Conservation (phyloP, 1,284 basidiomycete species). For the Stereum hirsutum region DNA sequence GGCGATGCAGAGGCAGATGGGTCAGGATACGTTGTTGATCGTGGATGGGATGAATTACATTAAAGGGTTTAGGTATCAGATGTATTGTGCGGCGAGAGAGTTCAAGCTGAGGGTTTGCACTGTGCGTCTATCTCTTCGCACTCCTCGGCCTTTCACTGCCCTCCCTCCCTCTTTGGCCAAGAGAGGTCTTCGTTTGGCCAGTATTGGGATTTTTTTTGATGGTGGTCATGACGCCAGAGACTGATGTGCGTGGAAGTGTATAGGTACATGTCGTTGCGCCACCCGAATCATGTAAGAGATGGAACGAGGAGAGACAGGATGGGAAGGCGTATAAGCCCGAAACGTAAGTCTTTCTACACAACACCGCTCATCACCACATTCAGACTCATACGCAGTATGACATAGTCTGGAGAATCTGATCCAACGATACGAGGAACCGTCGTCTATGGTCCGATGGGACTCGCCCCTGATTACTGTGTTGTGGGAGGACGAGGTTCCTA, state of each 20-base stretch:
- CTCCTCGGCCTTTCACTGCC: neutral
- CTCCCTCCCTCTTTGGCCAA: too few species aligned
- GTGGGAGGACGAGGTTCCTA: slow-evolving; percentile 68
- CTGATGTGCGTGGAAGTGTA: slow-evolving; percentile 14
- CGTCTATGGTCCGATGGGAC: slow-evolving; percentile 96
- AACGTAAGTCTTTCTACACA: slow-evolving; percentile 51
- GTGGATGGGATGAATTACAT: slow-evolving; percentile 94
- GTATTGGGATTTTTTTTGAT: neutral
- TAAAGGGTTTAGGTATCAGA: slow-evolving; percentile 95
- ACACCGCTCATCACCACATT: too few species aligned
- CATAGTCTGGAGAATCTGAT: slow-evolving; percentile 83
- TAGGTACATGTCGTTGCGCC: slow-evolving; percentile 76
- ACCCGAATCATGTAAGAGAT: slow-evolving; percentile 67
- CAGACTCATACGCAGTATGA: too few species aligned
- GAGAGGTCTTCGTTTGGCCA: too few species aligned
- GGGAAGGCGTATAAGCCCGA: slow-evolving; percentile 52
- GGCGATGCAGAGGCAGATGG: slow-evolving; percentile 71
- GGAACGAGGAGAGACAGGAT: slow-evolving; percentile 56
- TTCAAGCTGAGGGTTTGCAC: slow-evolving; percentile 81
- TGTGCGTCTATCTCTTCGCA: slow-evolving; percentile 38
- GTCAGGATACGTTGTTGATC: slow-evolving; percentile 72
- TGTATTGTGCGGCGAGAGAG: slow-evolving; percentile 93
- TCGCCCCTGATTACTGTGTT: slow-evolving; percentile 84
- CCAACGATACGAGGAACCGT: slow-evolving; percentile 90
- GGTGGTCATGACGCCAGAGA: slow-evolving; percentile 1